Percentiles rank a stretch among this genome's conserved stretches.
Evolutionary conservation across 768 basidiomycete genomes (phyloP).

Genomic region (Trametes cubensis): DNA sequence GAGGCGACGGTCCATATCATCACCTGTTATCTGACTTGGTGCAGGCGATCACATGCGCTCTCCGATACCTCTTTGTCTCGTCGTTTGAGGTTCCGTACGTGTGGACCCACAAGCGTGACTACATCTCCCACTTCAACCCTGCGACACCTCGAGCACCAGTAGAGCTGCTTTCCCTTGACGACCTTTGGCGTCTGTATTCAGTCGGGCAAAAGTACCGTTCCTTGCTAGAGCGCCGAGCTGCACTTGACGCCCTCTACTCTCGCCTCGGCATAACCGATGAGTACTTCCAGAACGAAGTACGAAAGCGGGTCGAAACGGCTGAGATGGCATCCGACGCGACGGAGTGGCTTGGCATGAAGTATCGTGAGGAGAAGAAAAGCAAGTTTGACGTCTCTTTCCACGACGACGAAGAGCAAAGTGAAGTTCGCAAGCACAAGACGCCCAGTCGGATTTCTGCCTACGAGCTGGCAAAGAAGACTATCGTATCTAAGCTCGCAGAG

Average conservation of each 20-base stretch:
- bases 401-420: constrained; percentile 59
- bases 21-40: constrained; percentile 70
- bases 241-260: constrained; percentile 64
- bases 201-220: constrained; percentile 91
- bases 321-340: constrained; percentile 90
- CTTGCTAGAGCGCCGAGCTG: constrained; percentile 70
- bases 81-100: constrained; percentile 95
- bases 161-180: constrained; percentile 74
- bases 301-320: constrained; percentile 70
- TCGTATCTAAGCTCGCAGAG: constrained; percentile 77
- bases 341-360: constrained; percentile 88
- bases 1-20: constrained; percentile 58
- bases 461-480: constrained; percentile 78
- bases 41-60: constrained; percentile 74
- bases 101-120: constrained; percentile 91
- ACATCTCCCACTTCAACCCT: constrained; percentile 81
- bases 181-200: constrained; percentile 90
- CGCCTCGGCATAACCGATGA: constrained; percentile 70
- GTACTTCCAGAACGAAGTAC: constrained; percentile 75
- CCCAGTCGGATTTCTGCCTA: constrained; percentile 86
- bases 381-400: constrained; percentile 65
- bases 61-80: constrained; percentile 83
- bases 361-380: constrained; percentile 65
- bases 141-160: constrained; percentile 59
- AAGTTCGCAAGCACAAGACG: constrained; percentile 69